Percentiles rank a stretch among this genome's conserved stretches.
These are phyloP conservation scores for Candida cerambycidarum DNA, from an alignment of 805 yeast genomes.

Conservation along the genomic window DNA sequence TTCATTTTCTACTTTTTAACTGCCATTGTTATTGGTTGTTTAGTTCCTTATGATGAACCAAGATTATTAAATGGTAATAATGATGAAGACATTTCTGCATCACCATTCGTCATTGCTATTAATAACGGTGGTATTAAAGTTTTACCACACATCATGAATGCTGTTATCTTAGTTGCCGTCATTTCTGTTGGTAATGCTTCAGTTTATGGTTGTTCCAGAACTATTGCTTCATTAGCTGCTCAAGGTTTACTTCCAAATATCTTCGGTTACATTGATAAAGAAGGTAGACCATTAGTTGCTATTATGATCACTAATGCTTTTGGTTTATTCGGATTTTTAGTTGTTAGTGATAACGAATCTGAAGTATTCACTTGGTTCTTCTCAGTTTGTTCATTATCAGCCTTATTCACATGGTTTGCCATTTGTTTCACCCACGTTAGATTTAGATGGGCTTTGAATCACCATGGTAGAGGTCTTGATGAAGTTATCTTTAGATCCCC, in stretches of 20 bases:
- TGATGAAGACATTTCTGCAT: conserved; percentile 54
- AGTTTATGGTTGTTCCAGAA: conserved; percentile 68
- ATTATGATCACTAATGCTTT: conserved; percentile 30
- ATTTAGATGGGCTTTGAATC: conserved; percentile 39
- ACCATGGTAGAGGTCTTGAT: conserved; percentile 36
- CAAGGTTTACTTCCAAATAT: conserved; percentile 63
- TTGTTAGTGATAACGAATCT: conserved; percentile 27
- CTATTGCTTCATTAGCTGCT: conserved; percentile 64
- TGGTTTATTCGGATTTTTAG: conserved; percentile 43
- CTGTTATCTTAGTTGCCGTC: conserved; percentile 70
- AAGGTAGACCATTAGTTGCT: conserved; percentile 43
- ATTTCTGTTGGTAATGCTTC: conserved; percentile 77
- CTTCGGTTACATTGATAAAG: conserved; percentile 41
- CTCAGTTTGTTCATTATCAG: conserved; percentile 40
- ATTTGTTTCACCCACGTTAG: conserved; percentile 41
- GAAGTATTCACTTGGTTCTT: conserved; percentile 43
- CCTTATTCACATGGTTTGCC: conserved; percentile 43
- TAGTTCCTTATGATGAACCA: conserved; percentile 52
- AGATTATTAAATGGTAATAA: conserved; percentile 49
- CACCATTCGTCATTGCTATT: conserved; percentile 76
- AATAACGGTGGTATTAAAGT: conserved; percentile 60
- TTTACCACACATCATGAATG: conserved; percentile 72
- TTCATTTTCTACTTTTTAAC: conserved; percentile 38
- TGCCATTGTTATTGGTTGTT: conserved; percentile 35
- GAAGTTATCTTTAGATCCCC: conserved; percentile 38